A percentile compares a stretch with the other conserved stretches of the same genome.
phyloP scores from a whole-genome alignment of 78 protist species.

The Ministeria vibrans region DNA sequence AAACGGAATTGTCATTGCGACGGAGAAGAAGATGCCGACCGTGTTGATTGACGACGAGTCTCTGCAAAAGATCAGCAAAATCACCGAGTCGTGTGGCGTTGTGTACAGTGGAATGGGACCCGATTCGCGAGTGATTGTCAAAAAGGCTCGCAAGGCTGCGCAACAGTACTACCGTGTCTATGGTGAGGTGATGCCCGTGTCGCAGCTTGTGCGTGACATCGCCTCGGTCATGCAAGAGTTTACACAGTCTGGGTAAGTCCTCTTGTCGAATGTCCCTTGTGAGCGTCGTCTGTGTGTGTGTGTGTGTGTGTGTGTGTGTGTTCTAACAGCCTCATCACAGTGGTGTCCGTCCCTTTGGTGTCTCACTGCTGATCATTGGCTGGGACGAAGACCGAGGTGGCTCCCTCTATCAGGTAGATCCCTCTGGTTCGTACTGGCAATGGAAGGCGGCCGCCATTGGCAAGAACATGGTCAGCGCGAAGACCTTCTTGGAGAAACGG shows the following conservation, averaged over 20 bases:
- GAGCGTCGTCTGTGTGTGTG: neutral
- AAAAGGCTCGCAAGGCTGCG: constrained; percentile 80
- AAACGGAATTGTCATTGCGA: constrained; percentile 96
- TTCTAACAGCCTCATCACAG: too few species aligned
- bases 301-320: neutral
- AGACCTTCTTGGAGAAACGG: constrained; percentile 95
- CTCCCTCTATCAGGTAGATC: constrained; percentile 90
- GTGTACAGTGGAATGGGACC: constrained; percentile 97
- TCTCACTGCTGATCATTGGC: constrained; percentile 94
- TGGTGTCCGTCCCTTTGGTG: constrained; percentile 99
- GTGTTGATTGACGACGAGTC: constrained; percentile 77
- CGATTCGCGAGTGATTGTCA: constrained; percentile 70
- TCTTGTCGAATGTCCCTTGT: neutral
- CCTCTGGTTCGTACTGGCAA: constrained; percentile 90
- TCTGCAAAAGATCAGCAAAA: constrained; percentile 63
- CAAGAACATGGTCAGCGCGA: constrained; percentile 81
- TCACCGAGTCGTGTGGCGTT: constrained; percentile 72
- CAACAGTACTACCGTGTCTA: constrained; percentile 73
- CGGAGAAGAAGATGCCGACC: constrained; percentile 92
- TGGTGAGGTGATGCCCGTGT: constrained; percentile 77
- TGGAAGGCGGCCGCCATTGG: constrained; percentile 99
- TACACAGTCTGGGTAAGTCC: constrained; percentile 91
- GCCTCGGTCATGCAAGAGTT: constrained; percentile 97
- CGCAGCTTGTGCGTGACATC: constrained; percentile 85
- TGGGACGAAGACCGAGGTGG: constrained; percentile 75